phyloP scores from a whole-genome alignment of 1,284 basidiomycete genomes.

The Puccinia horiana region DNA sequence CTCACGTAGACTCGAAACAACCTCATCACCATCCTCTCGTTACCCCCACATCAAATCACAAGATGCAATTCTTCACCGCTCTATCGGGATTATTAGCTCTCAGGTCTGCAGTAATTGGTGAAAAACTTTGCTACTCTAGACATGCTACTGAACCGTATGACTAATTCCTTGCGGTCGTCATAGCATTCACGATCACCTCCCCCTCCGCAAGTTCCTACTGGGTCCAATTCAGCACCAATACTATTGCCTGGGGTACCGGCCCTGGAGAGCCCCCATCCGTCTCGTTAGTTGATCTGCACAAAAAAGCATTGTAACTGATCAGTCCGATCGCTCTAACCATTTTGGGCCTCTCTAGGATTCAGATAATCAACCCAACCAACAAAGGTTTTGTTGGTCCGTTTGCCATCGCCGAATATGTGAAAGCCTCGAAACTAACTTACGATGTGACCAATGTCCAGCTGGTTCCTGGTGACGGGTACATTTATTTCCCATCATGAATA shows the following conservation, averaged over 20 bases:
- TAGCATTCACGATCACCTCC: constrained; percentile 31
- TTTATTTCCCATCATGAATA: not conserved
- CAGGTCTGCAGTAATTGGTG: not conserved
- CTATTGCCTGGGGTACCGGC: constrained; percentile 25
- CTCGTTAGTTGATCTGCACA: not conserved
- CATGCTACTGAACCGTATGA: too few relatives aligned
- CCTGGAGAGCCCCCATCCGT: constrained; percentile 35
- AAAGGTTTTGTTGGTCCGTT: constrained; percentile 17
- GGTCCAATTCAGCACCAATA: constrained; percentile 45
- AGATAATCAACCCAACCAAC: constrained; percentile 26
- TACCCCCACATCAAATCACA: not conserved
- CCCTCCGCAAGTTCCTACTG: constrained; percentile 44
- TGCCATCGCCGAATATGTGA: constrained; percentile 34
- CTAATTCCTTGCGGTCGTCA: not conserved
- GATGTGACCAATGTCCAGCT: constrained; percentile 35
- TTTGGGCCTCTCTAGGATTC: constrained; percentile 12
- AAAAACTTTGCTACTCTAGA: not conserved
- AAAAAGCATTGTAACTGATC: too few relatives aligned
- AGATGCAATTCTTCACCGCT: constrained; percentile 4
- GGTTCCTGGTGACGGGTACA: constrained; percentile 21
- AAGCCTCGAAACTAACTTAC: constrained; percentile 1
- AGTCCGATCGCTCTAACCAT: not conserved
- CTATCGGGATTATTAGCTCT: not conserved
- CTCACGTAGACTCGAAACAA: too few relatives aligned
- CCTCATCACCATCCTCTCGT: too few relatives aligned